Percentiles rank a stretch among this genome's conserved stretches.
Evolutionary conservation across 1,139 yeast genomes (phyloP).

Genomic region (Suhomyces bribrorum): DNA sequence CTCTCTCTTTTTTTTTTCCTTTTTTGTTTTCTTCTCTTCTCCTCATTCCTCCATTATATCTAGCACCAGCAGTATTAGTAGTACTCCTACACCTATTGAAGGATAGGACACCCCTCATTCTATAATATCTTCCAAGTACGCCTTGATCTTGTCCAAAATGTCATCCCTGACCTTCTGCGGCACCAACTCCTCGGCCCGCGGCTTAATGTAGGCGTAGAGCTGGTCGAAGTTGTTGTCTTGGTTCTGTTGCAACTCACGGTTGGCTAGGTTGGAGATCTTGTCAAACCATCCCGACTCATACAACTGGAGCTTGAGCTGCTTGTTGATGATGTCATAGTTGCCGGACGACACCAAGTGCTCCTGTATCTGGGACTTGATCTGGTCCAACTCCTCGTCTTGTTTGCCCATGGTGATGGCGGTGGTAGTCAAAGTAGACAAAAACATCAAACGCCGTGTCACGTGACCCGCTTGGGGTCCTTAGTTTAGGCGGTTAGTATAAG

Average conservation of each 20-base stretch:
- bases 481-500: not conserved
- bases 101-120: slow-evolving; percentile 28
- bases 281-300: slow-evolving; percentile 88
- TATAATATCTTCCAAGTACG: slow-evolving; percentile 58
- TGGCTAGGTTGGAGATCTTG: slow-evolving; percentile 62
- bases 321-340: slow-evolving; percentile 70
- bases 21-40: no score
- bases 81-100: no score
- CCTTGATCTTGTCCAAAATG: slow-evolving; percentile 56
- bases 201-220: slow-evolving; percentile 56
- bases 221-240: slow-evolving; percentile 52
- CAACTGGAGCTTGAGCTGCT: slow-evolving; percentile 61
- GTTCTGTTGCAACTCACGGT: slow-evolving; percentile 30
- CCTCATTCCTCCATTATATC: no score
- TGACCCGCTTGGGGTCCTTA: no score
- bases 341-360: slow-evolving; percentile 75
- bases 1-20: no score
- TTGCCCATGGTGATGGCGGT: slow-evolving; percentile 24
- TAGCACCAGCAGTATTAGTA: no score
- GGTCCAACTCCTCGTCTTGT: slow-evolving; percentile 46
- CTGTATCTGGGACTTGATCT: slow-evolving; percentile 64
- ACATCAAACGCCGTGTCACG: not conserved
- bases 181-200: slow-evolving; percentile 67
- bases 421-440: no score
- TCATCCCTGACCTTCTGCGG: slow-evolving; percentile 66